Conservation (phyloP, 192 early-diverging fungal species). For the Backusella luteola region DNA sequence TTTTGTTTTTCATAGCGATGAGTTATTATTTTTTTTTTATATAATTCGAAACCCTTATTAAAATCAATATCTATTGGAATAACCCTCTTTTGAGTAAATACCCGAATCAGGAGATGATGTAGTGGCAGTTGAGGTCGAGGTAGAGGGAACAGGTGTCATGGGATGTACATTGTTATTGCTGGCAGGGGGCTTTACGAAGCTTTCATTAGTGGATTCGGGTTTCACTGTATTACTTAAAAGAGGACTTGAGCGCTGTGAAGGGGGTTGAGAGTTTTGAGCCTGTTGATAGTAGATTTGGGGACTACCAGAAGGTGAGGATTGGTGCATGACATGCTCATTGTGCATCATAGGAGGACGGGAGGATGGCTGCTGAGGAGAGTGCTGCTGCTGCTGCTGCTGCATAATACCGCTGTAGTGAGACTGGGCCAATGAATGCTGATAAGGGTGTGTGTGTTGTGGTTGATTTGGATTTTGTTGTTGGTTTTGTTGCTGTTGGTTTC, state of each 20-base stretch:
- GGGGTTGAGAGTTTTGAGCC: constrained; percentile 6
- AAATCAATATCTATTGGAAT: background rate
- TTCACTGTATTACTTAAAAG: constrained; percentile 3
- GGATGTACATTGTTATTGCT: constrained; percentile 3
- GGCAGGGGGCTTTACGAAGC: background rate
- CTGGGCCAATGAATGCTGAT: constrained; percentile 1
- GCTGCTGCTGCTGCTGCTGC: background rate
- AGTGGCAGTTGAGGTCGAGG: constrained; percentile 26
- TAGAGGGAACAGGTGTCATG: constrained; percentile 38
- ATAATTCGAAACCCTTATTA: background rate
- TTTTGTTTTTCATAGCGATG: background rate
- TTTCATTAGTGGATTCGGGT: constrained; percentile 5
- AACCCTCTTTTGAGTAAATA: constrained; percentile 13
- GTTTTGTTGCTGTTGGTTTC: constrained; percentile 6
- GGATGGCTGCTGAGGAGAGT: background rate
- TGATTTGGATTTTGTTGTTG: constrained; percentile 16
- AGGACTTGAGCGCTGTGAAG: constrained; percentile 17
- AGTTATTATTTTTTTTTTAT: background rate
- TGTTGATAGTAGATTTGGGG: constrained; percentile 19
- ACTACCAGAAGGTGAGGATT: constrained; percentile 5
- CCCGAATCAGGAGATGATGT: constrained; percentile 40
- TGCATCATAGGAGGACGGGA: constrained; percentile 20
- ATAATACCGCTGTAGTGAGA: background rate
- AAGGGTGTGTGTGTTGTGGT: constrained; percentile 13
- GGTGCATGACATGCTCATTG: constrained; percentile 7